Evolutionary conservation across 2,329 filamentous ascomycete species (phyloP), one percentile per base, ranked within the genome.

Genomic region (Alternaria arborescens): DNA sequence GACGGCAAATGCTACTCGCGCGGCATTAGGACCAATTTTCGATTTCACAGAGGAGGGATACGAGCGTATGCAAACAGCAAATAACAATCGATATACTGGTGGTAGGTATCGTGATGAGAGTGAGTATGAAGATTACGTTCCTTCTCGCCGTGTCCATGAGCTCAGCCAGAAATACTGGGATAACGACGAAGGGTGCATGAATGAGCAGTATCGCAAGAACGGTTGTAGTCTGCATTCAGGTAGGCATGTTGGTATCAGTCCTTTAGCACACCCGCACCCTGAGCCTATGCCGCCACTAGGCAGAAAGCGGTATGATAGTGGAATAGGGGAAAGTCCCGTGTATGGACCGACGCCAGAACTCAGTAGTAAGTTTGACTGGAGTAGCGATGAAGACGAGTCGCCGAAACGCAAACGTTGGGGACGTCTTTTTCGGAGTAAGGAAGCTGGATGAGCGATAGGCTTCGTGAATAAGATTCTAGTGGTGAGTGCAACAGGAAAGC

Each of bases 131-230:
- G 52, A 47, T 0, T 46, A 53, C 3, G 62, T 69, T 32, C 64
- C 65, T 0, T 51, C 64, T 8, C 41, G 55, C 18, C 71, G 70
- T 43, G 38, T 64, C 4, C 50, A 68, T 20, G 68, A 71, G 47
- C 68, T 64, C 52, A 60, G 66, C 10, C 28, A 53, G 12, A 36
- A 30, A n/a, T 68, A 62, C 60, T 51, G 58, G 30, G 62, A 66
- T 30, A 57, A 66, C 18, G 60, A 67, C 6, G 14, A 16, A 56
- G 56, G 10, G 57, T 53, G 14, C 34, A 62, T 52, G 40, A 41
- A 20, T 10, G 36, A 42, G 6, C 54, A 43, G 36, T 42, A 36
- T 26, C 20, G 4, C 30, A 42, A 24, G 12, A 42, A 16, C 3
- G 6, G 20, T 8, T 42, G 14, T n/a, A 22, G 32, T 5, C 20